Percentiles rank a stretch among this genome's conserved stretches.
Conservation (phyloP, 495 filamentous ascomycete genomes). For the Lasiosphaeria miniovina region DNA sequence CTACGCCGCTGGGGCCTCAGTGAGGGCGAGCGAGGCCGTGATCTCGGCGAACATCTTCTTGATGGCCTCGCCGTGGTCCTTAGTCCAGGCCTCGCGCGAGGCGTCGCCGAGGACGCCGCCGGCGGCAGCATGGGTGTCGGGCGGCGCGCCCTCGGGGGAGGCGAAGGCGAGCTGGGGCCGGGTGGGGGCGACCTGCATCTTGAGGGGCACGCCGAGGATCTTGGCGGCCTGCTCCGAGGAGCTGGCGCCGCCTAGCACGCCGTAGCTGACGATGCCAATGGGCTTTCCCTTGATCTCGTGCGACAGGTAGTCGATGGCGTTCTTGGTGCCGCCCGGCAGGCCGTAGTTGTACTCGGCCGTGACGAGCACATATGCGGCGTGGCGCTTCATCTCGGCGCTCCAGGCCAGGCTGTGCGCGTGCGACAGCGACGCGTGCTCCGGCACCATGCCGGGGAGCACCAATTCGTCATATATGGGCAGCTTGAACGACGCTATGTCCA, state of each 20-base stretch:
- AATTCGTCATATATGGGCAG: slow-evolving; percentile 58
- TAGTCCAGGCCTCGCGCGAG: too few species aligned
- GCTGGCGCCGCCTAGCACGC: slow-evolving; percentile 47
- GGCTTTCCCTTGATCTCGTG: slow-evolving; percentile 61
- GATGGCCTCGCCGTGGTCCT: too few species aligned
- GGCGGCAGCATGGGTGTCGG: too few species aligned
- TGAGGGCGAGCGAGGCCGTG: too few species aligned
- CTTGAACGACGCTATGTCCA: slow-evolving; percentile 52
- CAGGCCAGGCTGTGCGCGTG: slow-evolving; percentile 49
- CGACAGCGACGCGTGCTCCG: slow-evolving; percentile 39
- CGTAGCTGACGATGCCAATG: slow-evolving; percentile 54
- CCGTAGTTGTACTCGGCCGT: slow-evolving; percentile 46
- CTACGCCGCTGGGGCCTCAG: too few species aligned
- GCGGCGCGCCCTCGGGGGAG: neutral
- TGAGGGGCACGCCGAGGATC: slow-evolving; percentile 23
- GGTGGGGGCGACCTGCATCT: slow-evolving; percentile 32
- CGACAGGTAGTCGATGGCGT: slow-evolving; percentile 60
- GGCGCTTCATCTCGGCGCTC: slow-evolving; percentile 44
- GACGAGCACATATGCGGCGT: slow-evolving; percentile 57
- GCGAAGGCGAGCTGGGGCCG: slow-evolving; percentile 31
- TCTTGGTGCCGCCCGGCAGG: slow-evolving; percentile 55
- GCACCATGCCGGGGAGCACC: slow-evolving; percentile 47
- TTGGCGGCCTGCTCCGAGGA: slow-evolving; percentile 38
- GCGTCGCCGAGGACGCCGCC: too few species aligned
- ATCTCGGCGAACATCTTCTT: too few species aligned